Conservation (phyloP, 2,329 filamentous ascomycete genomes). For the Fusarium hainanense region DNA sequence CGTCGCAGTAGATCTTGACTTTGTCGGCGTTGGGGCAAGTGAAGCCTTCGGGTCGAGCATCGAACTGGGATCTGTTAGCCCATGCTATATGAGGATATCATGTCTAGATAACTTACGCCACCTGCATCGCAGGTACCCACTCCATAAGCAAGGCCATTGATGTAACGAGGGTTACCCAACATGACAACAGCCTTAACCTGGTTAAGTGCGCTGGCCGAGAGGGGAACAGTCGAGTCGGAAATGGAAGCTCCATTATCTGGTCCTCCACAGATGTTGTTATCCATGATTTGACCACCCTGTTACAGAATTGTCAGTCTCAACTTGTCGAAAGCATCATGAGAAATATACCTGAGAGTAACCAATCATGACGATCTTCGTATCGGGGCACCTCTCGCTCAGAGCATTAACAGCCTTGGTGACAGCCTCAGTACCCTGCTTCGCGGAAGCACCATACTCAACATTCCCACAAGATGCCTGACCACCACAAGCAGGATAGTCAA, state of each 20-base stretch:
- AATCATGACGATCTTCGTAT: slow-evolving; percentile 67
- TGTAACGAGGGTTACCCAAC: slow-evolving; percentile 71
- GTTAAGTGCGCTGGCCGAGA: slow-evolving; percentile 60
- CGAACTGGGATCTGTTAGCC: slow-evolving; percentile 60
- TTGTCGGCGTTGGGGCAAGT: slow-evolving; percentile 63
- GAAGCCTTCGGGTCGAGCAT: slow-evolving; percentile 67
- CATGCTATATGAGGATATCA: rapidly evolving
- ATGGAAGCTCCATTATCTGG: slow-evolving; percentile 60
- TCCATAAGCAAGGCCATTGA: slow-evolving; percentile 65
- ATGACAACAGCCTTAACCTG: slow-evolving; percentile 73
- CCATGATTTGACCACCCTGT: slow-evolving; percentile 71
- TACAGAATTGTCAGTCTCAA: neutral
- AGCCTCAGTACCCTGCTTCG: slow-evolving; percentile 66
- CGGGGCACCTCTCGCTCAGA: slow-evolving; percentile 67
- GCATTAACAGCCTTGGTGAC: slow-evolving; percentile 69
- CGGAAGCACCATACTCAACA: slow-evolving; percentile 70
- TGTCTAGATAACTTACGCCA: slow-evolving; percentile 59
- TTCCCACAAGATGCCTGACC: slow-evolving; percentile 68
- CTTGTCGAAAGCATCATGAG: no score
- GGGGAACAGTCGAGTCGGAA: slow-evolving; percentile 55
- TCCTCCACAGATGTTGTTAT: slow-evolving; percentile 72
- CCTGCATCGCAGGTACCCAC: slow-evolving; percentile 68
- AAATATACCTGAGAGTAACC: slow-evolving; percentile 72
- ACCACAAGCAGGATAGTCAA: slow-evolving; percentile 71
- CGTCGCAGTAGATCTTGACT: slow-evolving; percentile 74